These are phyloP conservation scores for Pseudopyrenochaeta lycopersici DNA, from an alignment of 2,329 filamentous ascomycete species.

Conservation along the genomic window DNA sequence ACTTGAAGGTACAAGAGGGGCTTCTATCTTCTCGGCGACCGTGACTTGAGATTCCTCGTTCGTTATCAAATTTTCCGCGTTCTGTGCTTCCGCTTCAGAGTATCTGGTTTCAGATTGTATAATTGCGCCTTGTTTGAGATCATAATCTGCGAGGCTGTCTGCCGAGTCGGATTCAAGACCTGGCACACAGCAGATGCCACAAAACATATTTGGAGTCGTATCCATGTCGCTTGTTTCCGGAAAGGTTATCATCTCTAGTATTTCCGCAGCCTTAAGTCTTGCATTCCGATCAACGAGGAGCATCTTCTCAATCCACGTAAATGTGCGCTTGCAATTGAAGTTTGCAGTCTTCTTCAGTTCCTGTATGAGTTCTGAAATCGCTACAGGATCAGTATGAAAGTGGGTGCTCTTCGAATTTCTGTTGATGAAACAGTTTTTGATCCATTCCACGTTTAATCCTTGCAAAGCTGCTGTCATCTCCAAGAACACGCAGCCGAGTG, in stretches of 20 bases:
- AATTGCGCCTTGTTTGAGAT: background rate
- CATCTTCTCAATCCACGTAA: slow-evolving; percentile 12
- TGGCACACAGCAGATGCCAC: slow-evolving; percentile 19
- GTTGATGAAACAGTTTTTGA: background rate
- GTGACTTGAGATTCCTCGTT: background rate
- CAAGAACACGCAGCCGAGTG: slow-evolving; percentile 27
- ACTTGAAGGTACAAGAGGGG: too few species aligned
- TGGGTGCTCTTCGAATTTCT: background rate
- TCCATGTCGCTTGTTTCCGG: background rate
- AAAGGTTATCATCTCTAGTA: slow-evolving; percentile 2
- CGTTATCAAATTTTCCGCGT: background rate
- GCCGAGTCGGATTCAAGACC: slow-evolving; percentile 2
- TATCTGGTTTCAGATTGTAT: background rate
- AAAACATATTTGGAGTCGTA: slow-evolving; percentile 4
- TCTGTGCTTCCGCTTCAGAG: background rate
- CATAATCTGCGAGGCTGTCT: slow-evolving; percentile 5
- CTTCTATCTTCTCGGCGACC: too few species aligned
- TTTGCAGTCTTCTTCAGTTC: background rate
- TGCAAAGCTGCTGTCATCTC: slow-evolving; percentile 21
- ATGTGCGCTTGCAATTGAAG: background rate
- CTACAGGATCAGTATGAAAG: slow-evolving; percentile 9
- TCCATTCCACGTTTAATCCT: slow-evolving; percentile 4
- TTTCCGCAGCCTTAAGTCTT: slow-evolving; percentile 11
- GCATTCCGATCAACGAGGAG: background rate
- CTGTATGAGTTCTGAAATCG: slow-evolving; percentile 1